Base-by-base conservation (phyloP, 2,329 filamentous ascomycete species). In the Xylariales sp. region DNA sequence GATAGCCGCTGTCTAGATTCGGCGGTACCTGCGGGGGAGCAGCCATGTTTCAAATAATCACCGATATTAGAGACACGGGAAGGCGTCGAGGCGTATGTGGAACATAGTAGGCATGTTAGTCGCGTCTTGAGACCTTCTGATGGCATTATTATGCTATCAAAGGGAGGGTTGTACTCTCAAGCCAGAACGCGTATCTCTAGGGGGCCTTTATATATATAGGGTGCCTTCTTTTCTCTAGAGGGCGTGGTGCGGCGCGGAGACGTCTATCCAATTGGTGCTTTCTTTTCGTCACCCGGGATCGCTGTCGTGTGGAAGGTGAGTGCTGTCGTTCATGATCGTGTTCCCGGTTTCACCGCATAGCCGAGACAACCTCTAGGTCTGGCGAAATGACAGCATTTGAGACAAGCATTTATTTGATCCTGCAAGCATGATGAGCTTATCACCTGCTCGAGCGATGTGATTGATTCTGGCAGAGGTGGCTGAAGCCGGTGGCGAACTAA, bases 141-240 rank as follows among this genome's bases (percentile, higher is more conserved):
- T 53, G 34, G 12, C 9, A 59, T 34, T 23, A 34, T 48, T 10
- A 54, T 9, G 9, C 14, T 23, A 48, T 58, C n/a, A 30, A 53
- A 36, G 41, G 48, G 58, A 52, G 55, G 49, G 63, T 65, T 55
- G 63, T 62, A 66, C 53, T 53, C 43, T 50, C 53, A 23, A 30
- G 23, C 23, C 23, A 23, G 23, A 23, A 23, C 23, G 23, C 23
- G 23, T 23, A 23, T 23, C 23, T 23, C 23, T 23, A 23, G 23
- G 23, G 23, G 23, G 23, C 23, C 23, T 23, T 23, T 23, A 23
- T 23, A 23, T 23, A 23, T 23, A 23, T 23, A 23, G 23, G 23
- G 23, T 23, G 23, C 23, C 23, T 23, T 23, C 23, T 23, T 23
- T 23, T 23, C 23, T 23, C 23, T 23, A 23, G 23, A 23, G 23